Base-by-base conservation (phyloP, 2,329 filamentous ascomycete species). In the Hypoxylon sp. region DNA sequence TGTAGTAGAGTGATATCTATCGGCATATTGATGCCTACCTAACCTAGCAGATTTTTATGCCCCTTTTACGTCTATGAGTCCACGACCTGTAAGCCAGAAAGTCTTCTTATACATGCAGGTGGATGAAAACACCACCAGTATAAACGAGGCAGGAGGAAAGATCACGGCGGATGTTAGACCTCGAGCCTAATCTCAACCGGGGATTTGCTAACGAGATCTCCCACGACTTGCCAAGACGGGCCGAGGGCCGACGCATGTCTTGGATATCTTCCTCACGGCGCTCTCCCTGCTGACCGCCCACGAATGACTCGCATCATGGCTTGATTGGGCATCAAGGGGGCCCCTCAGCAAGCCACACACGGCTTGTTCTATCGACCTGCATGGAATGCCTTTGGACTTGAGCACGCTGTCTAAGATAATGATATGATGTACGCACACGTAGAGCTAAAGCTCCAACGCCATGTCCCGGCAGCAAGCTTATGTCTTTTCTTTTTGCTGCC, bases 231-330 rank as follows among this genome's bases (percentile, higher is more conserved):
- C 46, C 46, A 48, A 29, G 22, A 26, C 11, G 46, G 22, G 22
- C 46, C 22, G 46, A 29, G 11, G 46, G 29, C 39, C 37, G 39
- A 54, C 11, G 29, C 50, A 19, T 62, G 58, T 62, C 58, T 62
- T 29, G 48, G 26, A 29, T 29, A 14, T 37, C 29, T 29, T 29
- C 50, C 29, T 47, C 29, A 13, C 17, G 19, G 42, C 39, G 8
- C 31, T 11, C 42, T 13, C 29, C 29, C 44, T 33, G 35, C 47
- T 42, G 35, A 52, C 35, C 22, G 37, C 31, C 35, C 37, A 35
- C 9, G 26, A n/a, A 24, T 31, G 48, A 35, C 46, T 48, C 44
- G 19, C 44, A 48, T 48, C 19, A 26, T 9, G 8, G 39, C 39
- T 26, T 31, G 29, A 31, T 31, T 31, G 29, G 29, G 29, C 29